Evolutionary conservation across 2,329 filamentous ascomycete species (phyloP), one percentile per base, ranked within the genome.

Genomic region (Tympanopsis confertula): DNA sequence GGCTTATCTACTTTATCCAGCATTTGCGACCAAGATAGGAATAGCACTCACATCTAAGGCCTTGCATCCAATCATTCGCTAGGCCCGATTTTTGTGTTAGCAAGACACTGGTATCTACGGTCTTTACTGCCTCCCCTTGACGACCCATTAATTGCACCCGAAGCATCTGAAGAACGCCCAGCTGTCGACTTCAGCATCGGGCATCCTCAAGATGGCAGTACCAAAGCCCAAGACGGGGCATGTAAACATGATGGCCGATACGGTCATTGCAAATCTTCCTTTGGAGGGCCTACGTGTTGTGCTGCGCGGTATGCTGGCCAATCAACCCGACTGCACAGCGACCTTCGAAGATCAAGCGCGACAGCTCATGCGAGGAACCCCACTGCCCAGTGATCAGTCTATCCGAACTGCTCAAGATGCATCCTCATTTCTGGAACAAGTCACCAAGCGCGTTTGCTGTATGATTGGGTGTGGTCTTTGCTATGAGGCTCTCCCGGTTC

Each of bases 211-310:
- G 18, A 41, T 41, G 37, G 22, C 39, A 4, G 13, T 13, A 15
- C n/a, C 28, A 5, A 35, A 35, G 37, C 42, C 42, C 38, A 50
- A 45, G n/a, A 46, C 42, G 24, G 57, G 61, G 19, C 62, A 66
- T 44, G 59, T 65, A 42, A 66, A 66, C 38, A 61, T 65, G 56
- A 65, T 65, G 62, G 60, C 57, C 2, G 62, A 65, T 39, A 62
- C 57, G 3, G 55, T 65, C 39, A 61, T 66, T 38, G 58, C 55
- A n/a, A 65, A 61, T 35, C 42, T 66, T 18, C 52, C 59, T 1
- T 44, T 50, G 1, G 59, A 61, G n/a, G 61, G 54, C 4, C 43
- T 66, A 13, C 56, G 62, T 3, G 50, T 51, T 5, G 50, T 65
- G 4, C 45, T 64, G 38, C 48, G 61, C 39, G 48, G 47, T 5